Base-by-base conservation (phyloP, 2,329 filamentous ascomycete species). In the Pseudocercospora eumusae region DNA sequence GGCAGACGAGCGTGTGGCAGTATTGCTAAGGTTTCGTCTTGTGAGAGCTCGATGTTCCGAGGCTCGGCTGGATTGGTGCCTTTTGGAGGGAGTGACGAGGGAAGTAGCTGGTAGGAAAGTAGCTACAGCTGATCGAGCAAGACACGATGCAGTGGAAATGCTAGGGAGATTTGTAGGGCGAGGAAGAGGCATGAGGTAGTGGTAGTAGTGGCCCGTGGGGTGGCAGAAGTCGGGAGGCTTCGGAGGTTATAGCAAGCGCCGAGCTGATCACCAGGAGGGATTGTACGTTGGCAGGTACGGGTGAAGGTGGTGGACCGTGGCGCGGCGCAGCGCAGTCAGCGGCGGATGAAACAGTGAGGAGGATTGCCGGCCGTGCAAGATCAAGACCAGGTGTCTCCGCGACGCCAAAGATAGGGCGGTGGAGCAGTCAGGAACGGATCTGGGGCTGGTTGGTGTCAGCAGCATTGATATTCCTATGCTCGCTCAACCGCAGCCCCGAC, bases 171-270 rank as follows among this genome's bases (percentile, higher is more conserved):
- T 27, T 28, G 54, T 9, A 18, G 31, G 54, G 49, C 36, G 59
- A 56, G 59, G 53, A 3, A 57, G 53, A 57, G 53, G 59, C 54
- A 31, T 55, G 20, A 57, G 31, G 53, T n/a, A n/a, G n/a, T n/a
- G n/a, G n/a, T n/a, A n/a, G n/a, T n/a, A n/a, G n/a, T n/a, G n/a
- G n/a, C n/a, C n/a, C n/a, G n/a, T 8, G 27, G 40, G 28, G 36
- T 61, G 61, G 61, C 45, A 31, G 56, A 59, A 59, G 33, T 49
- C 61, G 61, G 61, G 57, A 47, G 15, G 57, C 25, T 10, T 63
- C 57, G 57, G 61, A 45, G n/a, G 56, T 33, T 57, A 54, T 40
- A 55, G 31, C n/a, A 47, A 25, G 25, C 50, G 18, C 21, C 53
- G 53, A 42, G 23, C 8, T 13, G 53, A 56, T 42, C 53, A 42